Evolutionary conservation across 2,329 filamentous ascomycete species (phyloP).

Genomic region (Sarocladium kiliense): DNA sequence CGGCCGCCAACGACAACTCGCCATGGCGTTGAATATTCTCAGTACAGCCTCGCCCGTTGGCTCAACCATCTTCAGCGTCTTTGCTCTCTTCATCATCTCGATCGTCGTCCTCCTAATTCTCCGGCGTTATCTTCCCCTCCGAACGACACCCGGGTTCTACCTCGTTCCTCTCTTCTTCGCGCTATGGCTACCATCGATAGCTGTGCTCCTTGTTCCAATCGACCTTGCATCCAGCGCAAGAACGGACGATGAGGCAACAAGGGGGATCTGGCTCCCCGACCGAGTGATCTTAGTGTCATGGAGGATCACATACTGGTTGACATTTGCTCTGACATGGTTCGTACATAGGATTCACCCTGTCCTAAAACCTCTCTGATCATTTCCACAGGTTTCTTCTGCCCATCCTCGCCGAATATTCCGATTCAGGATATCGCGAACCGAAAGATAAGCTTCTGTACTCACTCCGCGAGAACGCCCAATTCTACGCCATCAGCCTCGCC

Average conservation of each 20-base stretch:
- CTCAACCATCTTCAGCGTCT: slow-evolving; percentile 71
- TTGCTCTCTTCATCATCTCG: slow-evolving; percentile 70
- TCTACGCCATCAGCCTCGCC: slow-evolving; percentile 74
- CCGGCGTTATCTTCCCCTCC: slow-evolving; percentile 84
- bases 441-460: slow-evolving; percentile 79
- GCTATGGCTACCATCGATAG: slow-evolving; percentile 86
- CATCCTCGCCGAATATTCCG: slow-evolving; percentile 88
- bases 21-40: slow-evolving; percentile 44
- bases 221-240: slow-evolving; percentile 84
- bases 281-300: slow-evolving; percentile 78
- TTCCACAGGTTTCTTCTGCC: slow-evolving; percentile 76
- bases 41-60: slow-evolving; percentile 60
- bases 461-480: slow-evolving; percentile 79
- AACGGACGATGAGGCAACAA: slow-evolving; percentile 62
- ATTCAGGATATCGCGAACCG: slow-evolving; percentile 86
- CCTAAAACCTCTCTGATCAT: background rate
- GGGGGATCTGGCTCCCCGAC: slow-evolving; percentile 83
- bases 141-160: slow-evolving; percentile 84
- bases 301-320: slow-evolving; percentile 96
- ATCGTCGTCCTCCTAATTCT: slow-evolving; percentile 76
- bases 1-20: slow-evolving; percentile 14
- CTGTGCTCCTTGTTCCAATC: slow-evolving; percentile 88
- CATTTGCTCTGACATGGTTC: slow-evolving; percentile 89
- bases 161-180: slow-evolving; percentile 91
- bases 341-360: slow-evolving; percentile 16